Base-by-base conservation (phyloP, 257 asterid species). In the Fraxinus anomala region DNA sequence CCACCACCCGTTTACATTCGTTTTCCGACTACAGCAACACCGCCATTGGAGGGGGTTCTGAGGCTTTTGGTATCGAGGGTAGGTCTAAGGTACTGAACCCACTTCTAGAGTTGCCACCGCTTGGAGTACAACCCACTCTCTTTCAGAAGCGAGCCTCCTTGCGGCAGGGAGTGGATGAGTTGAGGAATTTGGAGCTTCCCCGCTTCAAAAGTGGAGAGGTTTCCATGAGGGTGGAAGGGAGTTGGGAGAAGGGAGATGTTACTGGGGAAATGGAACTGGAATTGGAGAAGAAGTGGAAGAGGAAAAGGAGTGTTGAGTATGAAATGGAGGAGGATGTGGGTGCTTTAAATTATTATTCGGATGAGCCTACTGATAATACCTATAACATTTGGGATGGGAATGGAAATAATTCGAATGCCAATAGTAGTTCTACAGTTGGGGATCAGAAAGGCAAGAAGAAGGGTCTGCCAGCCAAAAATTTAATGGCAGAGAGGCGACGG, bases 401-500 rank as follows among this genome's bases (percentile, higher is more conserved):
- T 47, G 86, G 34, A 26, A 70, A 76, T 30, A 76, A 80, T 78
- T 81, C 86, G 17, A 83, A 77, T 69, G 89, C 80, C 1, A 82
- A 77, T 33, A 82, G 88, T 79, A 73, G 85, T 59, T 63, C 77
- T 0, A 81, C 80, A 7, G 86, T 69, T 17, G 88, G 86, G 9
- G 85, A 82, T 72, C 83, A 66, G 13, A 88, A 84, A 69, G 92
- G 92, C 76, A 88, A 79, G 86, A 87, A 83, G 73, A 88, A 87
- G 75, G 89, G 91, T 68, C 85, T 82, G 87, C 96, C 96, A 39
- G 96, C 96, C 2, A 91, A 91, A 72, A 91, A 91, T 82, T 80
- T 91, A 56, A 91, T 91, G 96, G 96, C 96, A 13, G 96, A 91
- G 81, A 87, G 96, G 82, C 85, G 96, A 10, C 77, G 96, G 83